Conservation (phyloP, 768 basidiomycete species). For the Hemileccinum impolitum region DNA sequence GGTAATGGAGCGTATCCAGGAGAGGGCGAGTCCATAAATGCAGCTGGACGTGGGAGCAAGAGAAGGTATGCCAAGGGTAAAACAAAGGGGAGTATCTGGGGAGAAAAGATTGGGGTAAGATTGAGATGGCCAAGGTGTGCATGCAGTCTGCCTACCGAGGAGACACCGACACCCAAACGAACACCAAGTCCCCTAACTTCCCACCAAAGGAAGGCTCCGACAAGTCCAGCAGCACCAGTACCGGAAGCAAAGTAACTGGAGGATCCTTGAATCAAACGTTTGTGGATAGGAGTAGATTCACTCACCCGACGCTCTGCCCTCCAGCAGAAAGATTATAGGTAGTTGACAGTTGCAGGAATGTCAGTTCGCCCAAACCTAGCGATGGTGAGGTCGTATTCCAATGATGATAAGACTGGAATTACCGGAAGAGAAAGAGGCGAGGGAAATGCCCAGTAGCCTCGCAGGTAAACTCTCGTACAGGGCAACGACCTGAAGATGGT, state of each 20-base stretch:
- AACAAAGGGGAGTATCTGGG: constrained; percentile 80
- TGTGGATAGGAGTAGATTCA: neutral
- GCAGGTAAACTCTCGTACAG: constrained; percentile 60
- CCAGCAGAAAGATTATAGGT: constrained; percentile 70
- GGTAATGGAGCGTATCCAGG: constrained; percentile 39
- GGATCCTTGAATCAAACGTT: neutral
- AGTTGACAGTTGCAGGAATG: constrained; percentile 91
- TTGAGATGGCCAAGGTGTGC: neutral
- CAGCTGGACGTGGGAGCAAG: constrained; percentile 62
- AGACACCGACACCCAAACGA: constrained; percentile 74
- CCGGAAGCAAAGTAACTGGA: constrained; percentile 87
- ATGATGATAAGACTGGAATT: constrained; percentile 1
- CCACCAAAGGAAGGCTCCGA: constrained; percentile 96
- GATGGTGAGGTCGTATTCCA: constrained; percentile 4
- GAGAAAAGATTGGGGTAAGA: neutral
- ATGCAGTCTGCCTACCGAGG: constrained; percentile 53
- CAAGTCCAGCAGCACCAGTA: constrained; percentile 91
- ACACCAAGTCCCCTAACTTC: constrained; percentile 83
- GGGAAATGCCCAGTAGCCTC: constrained; percentile 73
- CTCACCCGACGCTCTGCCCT: constrained; percentile 79
- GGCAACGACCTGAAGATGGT: constrained; percentile 65
- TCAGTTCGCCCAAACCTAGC: constrained; percentile 87
- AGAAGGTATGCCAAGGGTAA: constrained; percentile 76
- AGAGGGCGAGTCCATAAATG: constrained; percentile 44
- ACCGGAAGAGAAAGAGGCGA: constrained; percentile 90